These are phyloP conservation scores for Ustilago hordei DNA, from an alignment of 1,284 basidiomycete genomes.

Conservation along the genomic window DNA sequence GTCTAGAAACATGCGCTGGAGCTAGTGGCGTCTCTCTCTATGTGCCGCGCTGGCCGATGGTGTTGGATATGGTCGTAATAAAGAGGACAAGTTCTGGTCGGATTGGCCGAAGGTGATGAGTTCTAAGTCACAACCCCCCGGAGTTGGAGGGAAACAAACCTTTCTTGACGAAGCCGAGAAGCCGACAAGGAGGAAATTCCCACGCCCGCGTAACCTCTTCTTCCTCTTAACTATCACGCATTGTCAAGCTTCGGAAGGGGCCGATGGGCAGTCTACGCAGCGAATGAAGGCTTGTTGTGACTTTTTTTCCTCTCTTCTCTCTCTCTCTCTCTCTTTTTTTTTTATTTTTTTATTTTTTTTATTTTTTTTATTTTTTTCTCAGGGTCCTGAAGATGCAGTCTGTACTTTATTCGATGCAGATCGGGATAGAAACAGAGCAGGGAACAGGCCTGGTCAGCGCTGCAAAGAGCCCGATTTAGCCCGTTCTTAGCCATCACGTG, in stretches of 20 bases:
- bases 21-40: not conserved
- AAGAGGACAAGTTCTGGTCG: not conserved
- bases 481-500: slow-evolving; percentile 15
- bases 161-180: too few species aligned
- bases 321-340: not conserved
- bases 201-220: not conserved
- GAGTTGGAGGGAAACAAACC: too few species aligned
- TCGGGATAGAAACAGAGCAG: not conserved
- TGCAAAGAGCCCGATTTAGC: not conserved
- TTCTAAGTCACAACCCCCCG: not conserved
- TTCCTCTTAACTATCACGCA: not conserved
- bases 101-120: slow-evolving; percentile 1
- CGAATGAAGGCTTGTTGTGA: not conserved
- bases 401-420: not conserved
- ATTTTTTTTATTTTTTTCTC: too few species aligned
- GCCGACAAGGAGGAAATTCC: not conserved
- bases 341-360: too few species aligned
- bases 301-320: too few species aligned
- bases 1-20: not conserved
- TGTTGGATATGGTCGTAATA: not conserved
- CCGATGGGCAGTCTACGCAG: not conserved
- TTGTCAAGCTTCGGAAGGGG: not conserved
- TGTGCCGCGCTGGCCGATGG: not conserved
- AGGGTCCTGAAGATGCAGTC: not conserved
- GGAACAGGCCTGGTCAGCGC: not conserved